Evolutionary conservation across 2,329 filamentous ascomycete species (phyloP).

Genomic region (Fusarium stilboides): DNA sequence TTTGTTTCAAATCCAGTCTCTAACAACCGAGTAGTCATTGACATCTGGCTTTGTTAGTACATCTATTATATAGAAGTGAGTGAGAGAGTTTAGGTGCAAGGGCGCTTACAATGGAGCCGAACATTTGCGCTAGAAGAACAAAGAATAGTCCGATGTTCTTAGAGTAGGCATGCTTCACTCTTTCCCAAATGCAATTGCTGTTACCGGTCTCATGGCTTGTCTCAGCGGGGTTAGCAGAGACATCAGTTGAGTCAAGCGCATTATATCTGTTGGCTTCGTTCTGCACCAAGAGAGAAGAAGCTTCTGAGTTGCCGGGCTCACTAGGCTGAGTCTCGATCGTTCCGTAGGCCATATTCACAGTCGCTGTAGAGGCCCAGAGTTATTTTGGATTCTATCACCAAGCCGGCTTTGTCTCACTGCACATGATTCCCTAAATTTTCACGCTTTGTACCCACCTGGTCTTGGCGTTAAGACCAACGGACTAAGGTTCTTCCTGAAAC

Average conservation of each 20-base stretch:
- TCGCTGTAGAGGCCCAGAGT: neutral
- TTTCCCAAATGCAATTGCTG: neutral
- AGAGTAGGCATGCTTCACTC: slow-evolving; percentile 61
- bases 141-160: slow-evolving; percentile 59
- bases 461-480: no score
- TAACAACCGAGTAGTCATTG: slow-evolving; percentile 57
- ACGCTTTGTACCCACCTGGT: no score
- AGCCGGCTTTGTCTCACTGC: neutral
- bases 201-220: neutral
- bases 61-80: neutral
- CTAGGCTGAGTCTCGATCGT: slow-evolving; percentile 8
- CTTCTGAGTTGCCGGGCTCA: neutral
- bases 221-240: neutral
- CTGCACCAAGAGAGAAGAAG: neutral
- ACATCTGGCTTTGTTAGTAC: slow-evolving; percentile 53
- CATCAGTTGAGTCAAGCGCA: neutral
- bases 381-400: neutral
- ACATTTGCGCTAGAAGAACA: slow-evolving; percentile 59
- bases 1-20: slow-evolving; percentile 54
- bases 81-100: rapidly evolving
- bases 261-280: neutral
- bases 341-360: slow-evolving; percentile 22
- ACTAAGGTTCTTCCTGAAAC: no score
- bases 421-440: no score
- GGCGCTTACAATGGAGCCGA: slow-evolving; percentile 57